Conservation (phyloP, 768 basidiomycete species). For the Termitomyces sp. region DNA sequence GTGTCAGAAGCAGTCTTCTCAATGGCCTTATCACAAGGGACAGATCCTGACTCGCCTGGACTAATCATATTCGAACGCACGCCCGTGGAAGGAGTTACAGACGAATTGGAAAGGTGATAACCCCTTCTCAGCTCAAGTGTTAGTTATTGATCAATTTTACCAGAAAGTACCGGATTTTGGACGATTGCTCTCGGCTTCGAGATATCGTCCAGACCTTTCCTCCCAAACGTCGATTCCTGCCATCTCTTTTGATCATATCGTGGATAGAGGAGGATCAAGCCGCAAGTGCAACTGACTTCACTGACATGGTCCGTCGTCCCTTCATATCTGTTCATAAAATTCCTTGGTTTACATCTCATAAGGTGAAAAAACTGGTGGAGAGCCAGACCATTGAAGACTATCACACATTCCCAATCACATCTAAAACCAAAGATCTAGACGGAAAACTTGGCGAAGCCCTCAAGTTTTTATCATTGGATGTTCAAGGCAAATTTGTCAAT, state of each 20-base stretch:
- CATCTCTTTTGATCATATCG: constrained; percentile 56
- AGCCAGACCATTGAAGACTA: constrained; percentile 38
- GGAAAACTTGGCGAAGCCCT: constrained; percentile 45
- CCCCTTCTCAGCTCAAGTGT: not conserved
- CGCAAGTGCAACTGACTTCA: constrained; percentile 43
- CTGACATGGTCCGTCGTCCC: constrained; percentile 49
- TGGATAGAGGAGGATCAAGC: constrained; percentile 51
- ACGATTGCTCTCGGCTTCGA: constrained; percentile 69
- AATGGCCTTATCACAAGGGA: constrained; percentile 42
- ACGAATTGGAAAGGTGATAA: constrained; percentile 63
- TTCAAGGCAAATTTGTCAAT: constrained; percentile 53
- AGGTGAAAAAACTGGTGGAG: constrained; percentile 50
- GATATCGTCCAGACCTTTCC: constrained; percentile 58
- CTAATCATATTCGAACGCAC: constrained; percentile 76
- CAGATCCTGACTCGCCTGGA: constrained; percentile 48
- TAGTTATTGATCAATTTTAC: not conserved
- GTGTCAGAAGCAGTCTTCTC: constrained; percentile 55
- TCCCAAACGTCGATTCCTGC: constrained; percentile 52
- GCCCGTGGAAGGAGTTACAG: constrained; percentile 55
- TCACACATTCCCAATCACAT: constrained; percentile 47
- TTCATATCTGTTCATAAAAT: not conserved
- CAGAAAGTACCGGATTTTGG: constrained; percentile 69
- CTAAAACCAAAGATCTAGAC: constrained; percentile 55
- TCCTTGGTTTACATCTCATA: constrained; percentile 1
- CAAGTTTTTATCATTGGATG: constrained; percentile 43